Evolutionary conservation across 495 filamentous ascomycete species (phyloP), one percentile per base, ranked within the genome.

Genomic region (Talaromyces nanjingensis): DNA sequence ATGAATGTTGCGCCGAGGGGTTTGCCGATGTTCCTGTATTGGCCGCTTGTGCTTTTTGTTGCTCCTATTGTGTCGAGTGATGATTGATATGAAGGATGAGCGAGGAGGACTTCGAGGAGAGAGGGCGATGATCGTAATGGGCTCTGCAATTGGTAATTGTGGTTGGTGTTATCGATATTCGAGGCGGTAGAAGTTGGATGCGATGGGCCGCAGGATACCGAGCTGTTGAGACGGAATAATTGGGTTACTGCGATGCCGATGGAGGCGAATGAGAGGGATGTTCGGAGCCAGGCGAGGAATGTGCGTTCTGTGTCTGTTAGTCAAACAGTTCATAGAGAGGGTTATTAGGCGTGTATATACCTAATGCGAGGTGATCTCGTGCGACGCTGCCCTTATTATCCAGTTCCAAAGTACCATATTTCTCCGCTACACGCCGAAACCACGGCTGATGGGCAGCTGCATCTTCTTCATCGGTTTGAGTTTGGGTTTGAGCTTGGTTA

Each of bases 321-420:
- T n/a, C n/a, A n/a, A n/a, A n/a, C n/a, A n/a, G n/a, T n/a, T n/a
- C n/a, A n/a, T n/a, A n/a, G n/a, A n/a, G n/a, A n/a, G n/a, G n/a
- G n/a, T n/a, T n/a, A n/a, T n/a, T n/a, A n/a, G n/a, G n/a, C n/a
- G n/a, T n/a, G n/a, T n/a, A n/a, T n/a, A n/a, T n/a, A 97, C 93
- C 93, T 65, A 98, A 76, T 29, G 94, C 94, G 59, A 98, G 79
- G 77, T 98, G 94, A 73, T 98, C 94, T 66, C 94, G 83, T 52
- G 94, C 94, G 22, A 97, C 92, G 73, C 90, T 93, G 16, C 93
- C 96, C 73, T 97, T 97, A 68, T 98, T 98, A 71, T 98, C 94
- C 53, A 98, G 75, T 72, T 97, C 93, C 56, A 98, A 81, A 53
- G 85, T 88, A 60, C 90, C 91, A 68, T 93, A 90, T 65, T 88